A percentile compares a stretch with the other conserved stretches of the same genome.
These are phyloP conservation scores for Coffea humblotiana DNA, from an alignment of 305 asterid species.

Conservation along the genomic window DNA sequence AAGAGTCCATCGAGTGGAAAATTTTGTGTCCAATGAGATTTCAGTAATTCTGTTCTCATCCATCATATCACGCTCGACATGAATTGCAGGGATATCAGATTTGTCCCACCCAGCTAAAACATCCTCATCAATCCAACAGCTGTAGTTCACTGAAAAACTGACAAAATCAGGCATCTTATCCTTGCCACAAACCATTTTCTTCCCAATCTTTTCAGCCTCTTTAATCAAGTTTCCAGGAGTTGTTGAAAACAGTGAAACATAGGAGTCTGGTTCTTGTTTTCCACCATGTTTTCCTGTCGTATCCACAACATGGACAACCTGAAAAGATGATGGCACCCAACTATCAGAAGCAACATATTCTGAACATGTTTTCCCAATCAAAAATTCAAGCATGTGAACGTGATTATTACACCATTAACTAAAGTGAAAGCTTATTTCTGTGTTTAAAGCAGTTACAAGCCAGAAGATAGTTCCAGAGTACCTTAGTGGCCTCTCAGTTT, in stretches of 20 bases:
- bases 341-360: constrained; percentile 1
- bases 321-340: constrained; percentile 14
- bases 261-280: constrained; percentile 53
- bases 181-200: constrained; percentile 72
- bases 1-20: constrained; percentile 85
- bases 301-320: constrained; percentile 93
- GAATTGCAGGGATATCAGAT: constrained; percentile 68
- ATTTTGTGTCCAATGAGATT: constrained; percentile 53
- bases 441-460: neutral
- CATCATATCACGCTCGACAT: constrained; percentile 50
- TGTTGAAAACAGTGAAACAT: constrained; percentile 70
- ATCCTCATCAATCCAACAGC: constrained; percentile 64
- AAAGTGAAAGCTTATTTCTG: neutral
- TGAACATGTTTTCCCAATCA: neutral
- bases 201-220: constrained; percentile 75
- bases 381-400: neutral
- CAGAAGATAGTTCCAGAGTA: neutral
- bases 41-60: constrained; percentile 55
- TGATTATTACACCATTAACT: neutral
- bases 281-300: constrained; percentile 38
- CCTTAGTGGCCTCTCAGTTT: neutral
- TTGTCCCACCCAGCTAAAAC: constrained; percentile 61
- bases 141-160: constrained; percentile 70
- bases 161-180: constrained; percentile 71
- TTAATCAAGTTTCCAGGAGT: constrained; percentile 79